Percentiles rank a stretch among this genome's conserved stretches.
Conservation (phyloP, 345 rosid species). For the Ailanthus altissimus region DNA sequence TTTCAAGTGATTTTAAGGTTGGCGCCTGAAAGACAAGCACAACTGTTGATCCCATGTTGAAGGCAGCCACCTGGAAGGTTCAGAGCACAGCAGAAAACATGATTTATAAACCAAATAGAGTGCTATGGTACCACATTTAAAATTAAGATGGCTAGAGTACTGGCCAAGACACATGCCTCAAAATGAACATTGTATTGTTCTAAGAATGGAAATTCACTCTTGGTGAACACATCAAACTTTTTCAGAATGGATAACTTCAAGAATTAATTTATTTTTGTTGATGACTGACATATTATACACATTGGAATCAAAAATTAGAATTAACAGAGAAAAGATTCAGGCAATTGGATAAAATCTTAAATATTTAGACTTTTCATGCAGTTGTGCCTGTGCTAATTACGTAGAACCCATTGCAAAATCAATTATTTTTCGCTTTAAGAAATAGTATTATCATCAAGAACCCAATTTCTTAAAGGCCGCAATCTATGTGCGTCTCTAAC, state of each 20-base stretch:
- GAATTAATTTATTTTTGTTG: neutral
- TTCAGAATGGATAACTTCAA: neutral
- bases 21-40: conserved; percentile 95
- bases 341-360: neutral
- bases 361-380: neutral
- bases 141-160: neutral
- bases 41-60: conserved; percentile 94
- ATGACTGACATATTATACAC: neutral
- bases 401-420: neutral
- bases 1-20: conserved; percentile 37
- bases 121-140: neutral
- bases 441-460: neutral
- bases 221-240: neutral
- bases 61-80: conserved; percentile 64
- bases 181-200: neutral
- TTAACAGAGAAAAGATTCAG: neutral
- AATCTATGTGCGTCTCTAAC: conserved; percentile 38
- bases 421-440: neutral
- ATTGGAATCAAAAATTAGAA: neutral
- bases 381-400: neutral
- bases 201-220: neutral
- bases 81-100: neutral
- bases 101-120: neutral
- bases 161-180: neutral
- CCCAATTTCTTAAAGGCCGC: neutral